phyloP scores from a whole-genome alignment of 2,329 filamentous ascomycete species.

The Aureobasidium mangrovei region DNA sequence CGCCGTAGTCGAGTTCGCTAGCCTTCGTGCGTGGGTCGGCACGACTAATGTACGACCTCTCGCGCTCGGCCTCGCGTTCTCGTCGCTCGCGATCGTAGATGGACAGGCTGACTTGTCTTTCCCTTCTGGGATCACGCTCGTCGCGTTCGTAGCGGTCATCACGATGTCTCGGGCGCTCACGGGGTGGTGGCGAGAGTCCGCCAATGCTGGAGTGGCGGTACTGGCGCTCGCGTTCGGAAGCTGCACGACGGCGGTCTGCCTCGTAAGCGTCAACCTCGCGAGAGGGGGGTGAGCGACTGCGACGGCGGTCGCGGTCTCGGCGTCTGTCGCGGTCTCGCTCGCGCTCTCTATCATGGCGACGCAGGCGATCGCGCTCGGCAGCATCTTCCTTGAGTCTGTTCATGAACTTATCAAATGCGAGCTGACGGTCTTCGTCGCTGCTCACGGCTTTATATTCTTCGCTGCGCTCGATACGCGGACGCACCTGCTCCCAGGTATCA shows the following conservation, averaged over 20 bases:
- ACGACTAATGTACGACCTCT: conserved; percentile 72
- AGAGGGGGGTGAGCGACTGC: conserved; percentile 44
- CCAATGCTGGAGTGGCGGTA: conserved; percentile 63
- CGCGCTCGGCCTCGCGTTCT: conserved; percentile 82
- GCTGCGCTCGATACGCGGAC: conserved; percentile 65
- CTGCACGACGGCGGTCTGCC: conserved; percentile 85
- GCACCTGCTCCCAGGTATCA: conserved; percentile 86
- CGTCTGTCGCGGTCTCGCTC: conserved; percentile 28
- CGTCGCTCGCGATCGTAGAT: conserved; percentile 80
- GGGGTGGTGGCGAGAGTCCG: conserved; percentile 28
- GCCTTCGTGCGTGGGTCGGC: conserved; percentile 72
- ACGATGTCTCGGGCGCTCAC: conserved; percentile 13
- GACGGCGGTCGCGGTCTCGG: conserved; percentile 35
- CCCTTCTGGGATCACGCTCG: conserved; percentile 15
- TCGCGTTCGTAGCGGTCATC: conserved; percentile 26
- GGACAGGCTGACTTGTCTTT: conserved; percentile 40
- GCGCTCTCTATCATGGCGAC: conserved; percentile 40
- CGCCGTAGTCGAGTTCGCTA: conserved; percentile 87
- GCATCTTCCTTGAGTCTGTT: conserved; percentile 87
- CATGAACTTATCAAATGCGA: conserved; percentile 86
- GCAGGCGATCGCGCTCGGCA: conserved; percentile 44
- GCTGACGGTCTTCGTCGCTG: conserved; percentile 71
- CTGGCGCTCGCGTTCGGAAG: conserved; percentile 87
- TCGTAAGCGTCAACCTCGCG: conserved; percentile 91
- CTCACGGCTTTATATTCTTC: conserved; percentile 78